Evolutionary conservation across 2,329 filamentous ascomycete genomes (phyloP).

Genomic region (Oidium heveae): DNA sequence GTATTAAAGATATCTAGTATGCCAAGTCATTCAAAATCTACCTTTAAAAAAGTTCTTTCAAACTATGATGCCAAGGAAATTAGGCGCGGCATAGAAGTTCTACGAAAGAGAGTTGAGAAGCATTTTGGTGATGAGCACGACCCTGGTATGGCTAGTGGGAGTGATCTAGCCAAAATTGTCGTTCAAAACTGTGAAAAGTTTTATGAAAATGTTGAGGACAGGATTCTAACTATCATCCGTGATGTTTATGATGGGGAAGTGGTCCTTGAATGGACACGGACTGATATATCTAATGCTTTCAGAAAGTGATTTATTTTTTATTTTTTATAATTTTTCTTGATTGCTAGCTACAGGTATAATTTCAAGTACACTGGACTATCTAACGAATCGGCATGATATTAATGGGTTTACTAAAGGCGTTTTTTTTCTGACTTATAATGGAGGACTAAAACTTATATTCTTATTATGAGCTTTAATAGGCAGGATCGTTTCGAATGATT

Average conservation of each 20-base stretch:
- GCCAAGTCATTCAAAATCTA: conserved; percentile 55
- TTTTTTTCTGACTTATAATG: too few relatives aligned
- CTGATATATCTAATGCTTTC: conserved; percentile 36
- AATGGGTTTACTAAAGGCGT: too few relatives aligned
- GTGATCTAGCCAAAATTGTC: conserved; percentile 29
- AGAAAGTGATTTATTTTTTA: conserved; percentile 6
- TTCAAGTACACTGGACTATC: too few relatives aligned
- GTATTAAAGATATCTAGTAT: conserved; percentile 45
- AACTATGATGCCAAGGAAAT: conserved; percentile 66
- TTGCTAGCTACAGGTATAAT: too few relatives aligned
- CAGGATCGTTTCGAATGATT: too few relatives aligned
- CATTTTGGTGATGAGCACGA: conserved; percentile 85
- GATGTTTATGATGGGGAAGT: conserved; percentile 40
- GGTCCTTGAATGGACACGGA: conserved; percentile 38
- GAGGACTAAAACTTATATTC: too few relatives aligned
- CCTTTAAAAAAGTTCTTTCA: conserved; percentile 68
- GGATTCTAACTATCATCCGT: conserved; percentile 32
- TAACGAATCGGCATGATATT: too few relatives aligned
- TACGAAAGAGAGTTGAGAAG: conserved; percentile 85
- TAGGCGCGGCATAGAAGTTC: conserved; percentile 64
- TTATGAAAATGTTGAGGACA: conserved; percentile 33
- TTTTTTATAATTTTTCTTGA: background rate
- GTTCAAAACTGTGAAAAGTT: conserved; percentile 34
- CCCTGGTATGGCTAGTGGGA: conserved; percentile 20
- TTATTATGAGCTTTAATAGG: too few relatives aligned